phyloP scores from a whole-genome alignment of 2,329 filamentous ascomycete species.

The Rugonectria rugulosa region DNA sequence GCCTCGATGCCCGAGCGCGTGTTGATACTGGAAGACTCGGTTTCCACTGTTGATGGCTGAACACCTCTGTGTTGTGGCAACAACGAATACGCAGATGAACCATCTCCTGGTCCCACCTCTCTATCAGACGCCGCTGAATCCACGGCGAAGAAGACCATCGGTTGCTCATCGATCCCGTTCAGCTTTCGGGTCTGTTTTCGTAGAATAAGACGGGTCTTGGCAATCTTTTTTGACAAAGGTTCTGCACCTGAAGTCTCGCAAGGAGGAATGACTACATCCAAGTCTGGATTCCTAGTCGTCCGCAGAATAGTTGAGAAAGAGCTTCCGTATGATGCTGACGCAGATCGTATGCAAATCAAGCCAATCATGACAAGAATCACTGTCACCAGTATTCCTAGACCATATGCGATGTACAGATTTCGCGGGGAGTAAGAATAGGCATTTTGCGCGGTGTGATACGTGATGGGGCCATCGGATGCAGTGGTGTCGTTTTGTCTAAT shows the following conservation, averaged over 20 bases:
- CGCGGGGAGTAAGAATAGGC: conserved; percentile 11
- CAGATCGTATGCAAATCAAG: not conserved
- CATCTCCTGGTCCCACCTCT: no score
- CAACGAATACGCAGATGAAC: no score
- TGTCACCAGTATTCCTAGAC: not conserved
- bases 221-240: conserved; percentile 4
- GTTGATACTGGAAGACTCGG: no score
- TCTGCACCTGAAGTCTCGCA: not conserved
- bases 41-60: no score
- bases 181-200: not conserved
- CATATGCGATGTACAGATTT: conserved; percentile 19
- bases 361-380: not conserved
- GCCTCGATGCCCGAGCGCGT: no score
- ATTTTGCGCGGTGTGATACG: not conserved
- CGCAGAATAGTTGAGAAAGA: conserved; percentile 20
- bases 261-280: not conserved
- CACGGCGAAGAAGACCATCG: not conserved
- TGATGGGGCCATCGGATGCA: not conserved
- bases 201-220: not conserved
- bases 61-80: no score
- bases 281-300: conserved; percentile 9
- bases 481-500: conserved; percentile 17
- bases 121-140: not conserved
- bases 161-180: not conserved
- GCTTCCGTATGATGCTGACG: not conserved